These are phyloP conservation scores for Hirsutella minnesotensis DNA, from an alignment of 2,329 filamentous ascomycete genomes.

Conservation along the genomic window DNA sequence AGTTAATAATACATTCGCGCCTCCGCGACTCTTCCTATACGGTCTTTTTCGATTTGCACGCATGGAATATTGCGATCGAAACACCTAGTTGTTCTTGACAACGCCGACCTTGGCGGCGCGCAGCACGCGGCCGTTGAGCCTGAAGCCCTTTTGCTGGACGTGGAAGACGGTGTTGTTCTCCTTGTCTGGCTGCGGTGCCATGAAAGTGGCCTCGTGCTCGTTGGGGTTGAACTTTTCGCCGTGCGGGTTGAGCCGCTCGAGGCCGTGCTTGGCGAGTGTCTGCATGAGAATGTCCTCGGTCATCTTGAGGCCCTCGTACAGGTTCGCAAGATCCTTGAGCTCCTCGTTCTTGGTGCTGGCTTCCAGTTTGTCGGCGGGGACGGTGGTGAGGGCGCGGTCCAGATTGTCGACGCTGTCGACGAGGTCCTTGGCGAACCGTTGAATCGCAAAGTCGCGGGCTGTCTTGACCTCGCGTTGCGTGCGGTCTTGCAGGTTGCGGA, in stretches of 20 bases:
- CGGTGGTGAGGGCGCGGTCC: slow-evolving; percentile 76
- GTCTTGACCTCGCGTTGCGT: slow-evolving; percentile 80
- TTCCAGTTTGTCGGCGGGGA: slow-evolving; percentile 61
- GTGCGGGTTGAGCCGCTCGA: slow-evolving; percentile 77
- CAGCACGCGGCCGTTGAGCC: slow-evolving; percentile 79
- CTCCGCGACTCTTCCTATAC: neutral
- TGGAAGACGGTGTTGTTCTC: slow-evolving; percentile 84
- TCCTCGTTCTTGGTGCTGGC: slow-evolving; percentile 36
- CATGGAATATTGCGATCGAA: neutral
- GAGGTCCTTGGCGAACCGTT: slow-evolving; percentile 89
- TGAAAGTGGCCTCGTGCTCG: slow-evolving; percentile 91
- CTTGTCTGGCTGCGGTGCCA: slow-evolving; percentile 77
- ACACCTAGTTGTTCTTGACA: slow-evolving; percentile 60
- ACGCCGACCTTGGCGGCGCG: slow-evolving; percentile 93
- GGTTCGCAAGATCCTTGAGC: slow-evolving; percentile 60
- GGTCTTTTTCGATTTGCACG: neutral
- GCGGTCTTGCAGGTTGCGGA: slow-evolving; percentile 94
- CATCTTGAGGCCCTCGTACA: slow-evolving; percentile 90
- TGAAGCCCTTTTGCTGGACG: slow-evolving; percentile 92
- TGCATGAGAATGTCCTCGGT: slow-evolving; percentile 79
- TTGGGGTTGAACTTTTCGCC: slow-evolving; percentile 92
- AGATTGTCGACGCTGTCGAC: slow-evolving; percentile 95
- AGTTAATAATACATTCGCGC: neutral
- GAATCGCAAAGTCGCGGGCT: slow-evolving; percentile 86
- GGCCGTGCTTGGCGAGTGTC: slow-evolving; percentile 86